These are phyloP conservation scores for Artemisia tridentata DNA, from an alignment of 129 eudicot species.

Conservation along the genomic window DNA sequence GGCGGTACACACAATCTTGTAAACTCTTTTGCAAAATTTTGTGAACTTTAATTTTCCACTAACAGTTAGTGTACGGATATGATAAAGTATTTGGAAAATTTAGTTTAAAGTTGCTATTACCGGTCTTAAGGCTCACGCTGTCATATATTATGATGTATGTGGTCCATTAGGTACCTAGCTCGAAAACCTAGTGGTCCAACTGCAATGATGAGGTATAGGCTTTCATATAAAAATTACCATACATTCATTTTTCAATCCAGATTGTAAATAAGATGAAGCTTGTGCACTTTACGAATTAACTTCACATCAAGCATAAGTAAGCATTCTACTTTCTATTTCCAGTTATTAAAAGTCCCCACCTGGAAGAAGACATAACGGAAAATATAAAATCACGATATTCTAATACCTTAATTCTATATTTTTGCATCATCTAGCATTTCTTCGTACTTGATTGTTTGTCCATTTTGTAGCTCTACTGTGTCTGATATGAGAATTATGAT, in stretches of 20 bases:
- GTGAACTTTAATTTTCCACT: too few relatives aligned
- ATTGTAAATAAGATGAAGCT: constrained; percentile 3
- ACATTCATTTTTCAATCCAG: constrained; percentile 10
- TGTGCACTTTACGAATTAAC: background rate
- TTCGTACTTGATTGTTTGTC: background rate
- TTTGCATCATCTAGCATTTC: background rate
- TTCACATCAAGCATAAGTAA: background rate
- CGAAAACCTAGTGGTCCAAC: constrained; percentile 98
- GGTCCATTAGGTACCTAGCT: too few relatives aligned
- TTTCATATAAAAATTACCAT: constrained; percentile 4
- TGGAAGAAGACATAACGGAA: too few relatives aligned
- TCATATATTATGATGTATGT: too few relatives aligned
- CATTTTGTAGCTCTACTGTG: constrained; percentile 1
- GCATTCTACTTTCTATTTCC: background rate
- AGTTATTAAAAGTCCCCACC: too few relatives aligned
- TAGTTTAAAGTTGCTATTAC: too few relatives aligned
- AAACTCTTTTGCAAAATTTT: too few relatives aligned
- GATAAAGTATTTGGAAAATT: too few relatives aligned
- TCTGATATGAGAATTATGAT: background rate
- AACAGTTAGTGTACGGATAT: too few relatives aligned
- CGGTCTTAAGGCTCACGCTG: too few relatives aligned
- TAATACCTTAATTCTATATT: background rate
- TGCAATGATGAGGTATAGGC: constrained; percentile 90
- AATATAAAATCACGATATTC: background rate
- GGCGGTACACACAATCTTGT: too few relatives aligned